These are phyloP conservation scores for Emericellopsis terricola DNA, from an alignment of 495 filamentous ascomycete species.

Conservation along the genomic window DNA sequence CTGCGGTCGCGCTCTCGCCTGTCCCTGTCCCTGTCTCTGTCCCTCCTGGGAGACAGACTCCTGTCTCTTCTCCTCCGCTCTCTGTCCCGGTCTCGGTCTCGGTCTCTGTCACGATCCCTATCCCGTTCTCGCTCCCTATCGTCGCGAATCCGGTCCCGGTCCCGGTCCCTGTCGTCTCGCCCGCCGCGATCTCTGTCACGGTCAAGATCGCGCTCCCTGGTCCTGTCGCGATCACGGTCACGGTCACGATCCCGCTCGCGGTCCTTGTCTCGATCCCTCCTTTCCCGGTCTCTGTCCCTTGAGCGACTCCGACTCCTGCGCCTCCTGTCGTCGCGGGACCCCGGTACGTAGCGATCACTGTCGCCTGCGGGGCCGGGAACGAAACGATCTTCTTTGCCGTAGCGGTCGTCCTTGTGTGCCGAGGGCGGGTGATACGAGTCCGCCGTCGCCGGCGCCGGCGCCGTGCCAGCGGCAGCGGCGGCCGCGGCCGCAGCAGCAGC, in stretches of 20 bases:
- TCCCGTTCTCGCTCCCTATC: conserved; percentile 5
- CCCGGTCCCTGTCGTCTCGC: conserved; percentile 4
- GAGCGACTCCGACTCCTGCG: conserved; percentile 7
- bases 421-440: no score
- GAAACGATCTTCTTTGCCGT: no score
- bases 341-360: conserved; percentile 11
- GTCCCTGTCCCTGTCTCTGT: no score
- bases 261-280: conserved; percentile 8
- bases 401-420: conserved; percentile 1
- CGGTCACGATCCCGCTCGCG: conserved; percentile 3
- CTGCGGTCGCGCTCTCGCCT: conserved; percentile 5
- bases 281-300: conserved; percentile 8
- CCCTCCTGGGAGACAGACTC: no score
- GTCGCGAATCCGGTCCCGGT: neutral
- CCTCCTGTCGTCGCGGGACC: conserved; percentile 9
- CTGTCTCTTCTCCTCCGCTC: no score
- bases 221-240: conserved; percentile 5
- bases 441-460: no score
- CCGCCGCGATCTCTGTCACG: conserved; percentile 6
- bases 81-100: no score
- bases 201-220: conserved; percentile 6
- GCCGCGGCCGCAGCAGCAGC: no score
- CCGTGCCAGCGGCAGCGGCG: conserved; percentile 8
- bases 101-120: no score
- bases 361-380: no score